Base-by-base conservation (phyloP, 768 basidiomycete species). In the Ramaria rubella region DNA sequence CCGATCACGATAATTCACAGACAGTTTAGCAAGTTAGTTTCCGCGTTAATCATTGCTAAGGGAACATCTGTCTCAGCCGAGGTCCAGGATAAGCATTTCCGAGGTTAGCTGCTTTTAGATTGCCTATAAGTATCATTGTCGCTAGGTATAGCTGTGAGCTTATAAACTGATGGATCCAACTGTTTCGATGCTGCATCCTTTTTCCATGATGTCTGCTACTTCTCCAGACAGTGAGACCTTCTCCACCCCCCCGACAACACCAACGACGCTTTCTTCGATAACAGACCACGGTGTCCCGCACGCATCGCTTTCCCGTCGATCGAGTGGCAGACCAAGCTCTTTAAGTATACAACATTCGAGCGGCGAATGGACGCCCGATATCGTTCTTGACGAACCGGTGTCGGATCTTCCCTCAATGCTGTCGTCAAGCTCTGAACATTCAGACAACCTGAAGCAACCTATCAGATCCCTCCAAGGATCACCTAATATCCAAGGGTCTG, bases 281-380 rank as follows among this genome's bases (percentile, higher is more conserved):
- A 8, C 38, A 30, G 55, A 54, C 21, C 15, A 33, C 17, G 23
- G 48, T 27, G 17, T 24, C 26, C 42, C 38, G 24, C 29, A 19
- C 17, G 33, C 38, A 17, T 21, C 53, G 15, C 31, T 24, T 3
- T n/a, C 52, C 21, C 40, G 57, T 17, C 34, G 27, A 27, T 52
- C 57, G 14, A 42, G 55, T 50, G 11, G 19, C 24, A 46, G 58
- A 19, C 58, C 58, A 5, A 34, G 19, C 24, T 50, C 56, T 14
- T 49, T 59, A 26, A 43, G 44, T 42, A 34, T 59, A 30, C 19
- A 27, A 48, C 44, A 53, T 52, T 48, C 58, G 50, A 30, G 58
- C 58, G 58, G 54, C 26, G 58, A 55, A 40, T 50, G 54, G 45
- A 54, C 45, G 15, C 48, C 52, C 8, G 52, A 50, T 23, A 17